Evolutionary conservation across 352 stramenopile genomes (phyloP).

Genomic region (Phytophthora brassicae): DNA sequence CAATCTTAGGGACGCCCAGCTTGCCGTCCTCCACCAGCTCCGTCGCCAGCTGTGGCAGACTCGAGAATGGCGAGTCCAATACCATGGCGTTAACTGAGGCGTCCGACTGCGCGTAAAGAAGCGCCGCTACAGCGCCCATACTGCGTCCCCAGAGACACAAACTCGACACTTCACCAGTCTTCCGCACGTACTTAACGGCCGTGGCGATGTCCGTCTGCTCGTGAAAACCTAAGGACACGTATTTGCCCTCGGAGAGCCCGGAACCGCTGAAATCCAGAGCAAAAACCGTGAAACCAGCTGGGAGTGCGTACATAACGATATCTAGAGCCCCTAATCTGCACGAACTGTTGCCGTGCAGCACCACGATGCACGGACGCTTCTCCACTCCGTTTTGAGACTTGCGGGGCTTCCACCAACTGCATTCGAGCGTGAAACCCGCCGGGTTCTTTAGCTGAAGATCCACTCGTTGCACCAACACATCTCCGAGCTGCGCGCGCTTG

Average conservation of each 20-base stretch:
- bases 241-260: constrained; percentile 78
- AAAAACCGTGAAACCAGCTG: constrained; percentile 82
- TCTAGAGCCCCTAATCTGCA: constrained; percentile 72
- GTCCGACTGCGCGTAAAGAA: constrained; percentile 67
- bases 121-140: constrained; percentile 76
- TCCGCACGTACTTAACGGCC: constrained; percentile 66
- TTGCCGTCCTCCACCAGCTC: constrained; percentile 85
- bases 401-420: constrained; percentile 85
- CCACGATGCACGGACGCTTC: constrained; percentile 74
- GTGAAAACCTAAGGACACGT: constrained; percentile 82
- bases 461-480: constrained; percentile 61
- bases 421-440: constrained; percentile 75
- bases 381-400: constrained; percentile 16
- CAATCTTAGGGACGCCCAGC: constrained; percentile 77
- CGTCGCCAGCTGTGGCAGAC: constrained; percentile 63
- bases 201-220: constrained; percentile 75
- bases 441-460: constrained; percentile 80
- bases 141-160: constrained; percentile 79
- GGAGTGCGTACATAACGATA: constrained; percentile 75
- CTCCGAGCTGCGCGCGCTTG: constrained; percentile 52
- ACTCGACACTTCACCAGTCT: constrained; percentile 49
- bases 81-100: constrained; percentile 75
- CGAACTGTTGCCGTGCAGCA: constrained; percentile 85
- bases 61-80: constrained; percentile 83
- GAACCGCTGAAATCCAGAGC: constrained; percentile 81